Percentiles rank a stretch among this genome's conserved stretches.
Conservation (phyloP, 2,329 filamentous ascomycete genomes). For the Fusarium compactum region DNA sequence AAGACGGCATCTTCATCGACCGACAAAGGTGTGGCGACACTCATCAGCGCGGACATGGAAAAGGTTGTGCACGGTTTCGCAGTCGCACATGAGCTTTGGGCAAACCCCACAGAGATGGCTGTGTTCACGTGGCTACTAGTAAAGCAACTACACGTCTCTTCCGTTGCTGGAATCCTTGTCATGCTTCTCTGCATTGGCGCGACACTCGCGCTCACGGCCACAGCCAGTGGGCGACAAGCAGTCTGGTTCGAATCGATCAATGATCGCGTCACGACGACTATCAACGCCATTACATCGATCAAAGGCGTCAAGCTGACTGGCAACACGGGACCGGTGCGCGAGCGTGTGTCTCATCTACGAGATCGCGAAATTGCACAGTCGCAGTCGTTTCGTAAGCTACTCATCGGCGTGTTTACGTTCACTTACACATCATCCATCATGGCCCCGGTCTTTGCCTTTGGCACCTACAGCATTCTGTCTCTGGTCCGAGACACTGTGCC, state of each 20-base stretch:
- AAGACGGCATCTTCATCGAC: conserved; percentile 11
- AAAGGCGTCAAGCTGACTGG: conserved; percentile 11
- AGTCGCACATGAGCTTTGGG: conserved; percentile 12
- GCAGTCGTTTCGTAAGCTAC: conserved; percentile 10
- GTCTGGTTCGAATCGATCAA: conserved; percentile 12
- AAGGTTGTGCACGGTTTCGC: conserved; percentile 14
- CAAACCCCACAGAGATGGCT: conserved; percentile 8
- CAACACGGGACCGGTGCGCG: conserved; percentile 4
- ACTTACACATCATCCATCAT: conserved; percentile 12
- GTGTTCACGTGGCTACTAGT: conserved; percentile 12
- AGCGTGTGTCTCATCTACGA: conserved; percentile 10
- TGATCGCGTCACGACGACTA: conserved; percentile 15
- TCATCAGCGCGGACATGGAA: conserved; percentile 12
- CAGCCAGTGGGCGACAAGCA: conserved; percentile 12
- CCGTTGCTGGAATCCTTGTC: conserved; percentile 13
- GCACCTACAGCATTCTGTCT: conserved; percentile 11
- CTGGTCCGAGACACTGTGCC: conserved; percentile 9
- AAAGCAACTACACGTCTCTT: conserved; percentile 12
- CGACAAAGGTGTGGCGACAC: conserved; percentile 11
- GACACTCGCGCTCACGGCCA: conserved; percentile 10
- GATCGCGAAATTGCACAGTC: conserved; percentile 11
- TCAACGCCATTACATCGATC: conserved; percentile 13
- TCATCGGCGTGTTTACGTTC: conserved; percentile 11
- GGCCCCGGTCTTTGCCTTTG: conserved; percentile 14
- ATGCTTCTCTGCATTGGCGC: conserved; percentile 13